Evolutionary conservation across 805 yeast genomes (phyloP), one percentile per base, ranked within the genome.

Genomic region (Spathaspora hagerdaliae): DNA sequence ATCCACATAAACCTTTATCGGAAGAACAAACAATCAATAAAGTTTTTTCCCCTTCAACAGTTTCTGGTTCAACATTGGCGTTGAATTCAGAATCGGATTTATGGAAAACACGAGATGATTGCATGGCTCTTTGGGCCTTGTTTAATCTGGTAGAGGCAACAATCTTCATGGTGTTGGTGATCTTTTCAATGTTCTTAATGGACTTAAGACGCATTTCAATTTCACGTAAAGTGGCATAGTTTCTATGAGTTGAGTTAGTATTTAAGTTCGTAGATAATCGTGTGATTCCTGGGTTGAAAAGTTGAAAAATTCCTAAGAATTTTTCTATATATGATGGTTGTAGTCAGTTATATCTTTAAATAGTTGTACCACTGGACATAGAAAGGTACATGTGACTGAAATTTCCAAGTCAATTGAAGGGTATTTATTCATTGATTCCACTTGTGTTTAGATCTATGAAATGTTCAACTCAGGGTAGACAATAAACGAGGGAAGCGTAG

Each of bases 131-230:
- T 74, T 90, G 96, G 51, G 99, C 99, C 75, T 87, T 90, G 67
- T 82, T 78, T 69, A 94, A 82, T 76, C 97, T 86, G 59, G 99
- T 94, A 36, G 98, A 92, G 36, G 99, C 99, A 63, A 94, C 99
- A 74, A 94, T 85, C 80, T 91, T 94, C 98, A 94, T 94, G 72
- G 99, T 94, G 77, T 94, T 94, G 75, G 99, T 94, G 77, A 94
- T 94, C 79, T 94, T 94, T 77, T 94, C 97, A 71, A 94, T 92
- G 81, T 94, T 94, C 80, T 92, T 94, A 71, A 94, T 94, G 55
- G 97, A 89, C 79, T 94, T 94, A 67, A 94, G 83, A 79, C 99
- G 95, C 72, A 81, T 86, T 79, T 94, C 99, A 65, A 94, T 95
- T 75, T 94, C 99, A 78, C 97, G 92, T 69, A 94, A 81, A 59